Evolutionary conservation across 1,139 yeast genomes (phyloP).

Genomic region (Casaregolazyma lundiana): DNA sequence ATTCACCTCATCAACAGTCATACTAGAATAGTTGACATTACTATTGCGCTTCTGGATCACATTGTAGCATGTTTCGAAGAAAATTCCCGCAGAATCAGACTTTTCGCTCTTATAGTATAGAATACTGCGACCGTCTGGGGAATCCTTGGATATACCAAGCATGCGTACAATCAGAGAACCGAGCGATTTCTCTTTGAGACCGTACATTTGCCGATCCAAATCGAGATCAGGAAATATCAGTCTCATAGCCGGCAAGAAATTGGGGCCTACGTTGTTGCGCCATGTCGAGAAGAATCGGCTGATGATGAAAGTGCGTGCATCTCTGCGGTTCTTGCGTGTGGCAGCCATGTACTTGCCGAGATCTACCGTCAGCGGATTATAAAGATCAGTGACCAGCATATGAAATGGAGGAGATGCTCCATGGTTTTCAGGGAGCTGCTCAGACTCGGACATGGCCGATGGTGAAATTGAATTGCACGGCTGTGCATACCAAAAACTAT

Average conservation of each 20-base stretch:
- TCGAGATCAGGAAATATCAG: constrained; percentile 41
- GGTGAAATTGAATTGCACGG: not conserved
- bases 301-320: constrained; percentile 34
- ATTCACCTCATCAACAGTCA: constrained; percentile 58
- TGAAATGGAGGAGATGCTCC: constrained; percentile 39
- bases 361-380: constrained; percentile 25
- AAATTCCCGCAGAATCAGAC: constrained; percentile 32
- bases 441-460: not conserved
- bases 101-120: constrained; percentile 42
- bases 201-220: constrained; percentile 34
- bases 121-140: constrained; percentile 45
- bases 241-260: constrained; percentile 64
- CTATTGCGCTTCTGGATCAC: constrained; percentile 39
- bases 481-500: not conserved
- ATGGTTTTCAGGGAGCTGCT: constrained; percentile 32
- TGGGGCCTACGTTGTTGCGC: constrained; percentile 61
- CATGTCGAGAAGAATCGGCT: constrained; percentile 53
- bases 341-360: constrained; percentile 17
- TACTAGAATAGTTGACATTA: constrained; percentile 31
- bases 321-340: constrained; percentile 22
- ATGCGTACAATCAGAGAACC: constrained; percentile 46
- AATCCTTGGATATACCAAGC: constrained; percentile 47
- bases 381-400: constrained; percentile 33
- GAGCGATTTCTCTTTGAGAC: constrained; percentile 37
- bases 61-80: constrained; percentile 38